A percentile compares a stretch with the other conserved stretches of the same genome.
These are phyloP conservation scores for Trametes sp. DNA, from an alignment of 1,284 basidiomycete genomes.

Conservation along the genomic window DNA sequence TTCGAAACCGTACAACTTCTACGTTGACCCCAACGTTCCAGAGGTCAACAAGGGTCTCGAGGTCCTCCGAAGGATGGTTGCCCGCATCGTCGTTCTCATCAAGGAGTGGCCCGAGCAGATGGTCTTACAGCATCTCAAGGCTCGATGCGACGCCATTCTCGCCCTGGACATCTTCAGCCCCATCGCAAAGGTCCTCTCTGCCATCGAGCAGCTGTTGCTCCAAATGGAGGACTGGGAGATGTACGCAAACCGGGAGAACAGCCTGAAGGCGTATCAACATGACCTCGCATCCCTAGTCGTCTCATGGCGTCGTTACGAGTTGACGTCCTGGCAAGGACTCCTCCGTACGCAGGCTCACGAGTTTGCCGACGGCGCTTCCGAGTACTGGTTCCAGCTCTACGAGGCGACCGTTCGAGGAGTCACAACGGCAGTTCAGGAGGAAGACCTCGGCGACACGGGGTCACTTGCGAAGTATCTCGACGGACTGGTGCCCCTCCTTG, in stretches of 20 bases:
- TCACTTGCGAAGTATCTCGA: constrained; percentile 64
- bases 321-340: constrained; percentile 87
- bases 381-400: constrained; percentile 95
- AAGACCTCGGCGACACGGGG: constrained; percentile 39
- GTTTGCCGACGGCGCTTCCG: constrained; percentile 70
- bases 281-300: constrained; percentile 81
- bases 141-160: constrained; percentile 79
- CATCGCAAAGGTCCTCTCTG: constrained; percentile 85
- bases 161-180: constrained; percentile 74
- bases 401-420: constrained; percentile 79
- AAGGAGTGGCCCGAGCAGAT: constrained; percentile 97
- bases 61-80: constrained; percentile 59
- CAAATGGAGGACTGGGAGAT: constrained; percentile 98
- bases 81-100: constrained; percentile 66
- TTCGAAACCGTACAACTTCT: constrained; percentile 73
- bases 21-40: constrained; percentile 74
- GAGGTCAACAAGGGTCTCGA: constrained; percentile 71
- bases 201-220: constrained; percentile 86
- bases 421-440: constrained; percentile 52
- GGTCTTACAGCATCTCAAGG: constrained; percentile 87
- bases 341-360: constrained; percentile 74
- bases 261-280: constrained; percentile 74
- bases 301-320: constrained; percentile 90
- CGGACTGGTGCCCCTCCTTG: constrained; percentile 80
- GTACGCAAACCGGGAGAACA: constrained; percentile 90